These are phyloP conservation scores for Mrakia blollopis DNA, from an alignment of 768 basidiomycete species.

Conservation along the genomic window DNA sequence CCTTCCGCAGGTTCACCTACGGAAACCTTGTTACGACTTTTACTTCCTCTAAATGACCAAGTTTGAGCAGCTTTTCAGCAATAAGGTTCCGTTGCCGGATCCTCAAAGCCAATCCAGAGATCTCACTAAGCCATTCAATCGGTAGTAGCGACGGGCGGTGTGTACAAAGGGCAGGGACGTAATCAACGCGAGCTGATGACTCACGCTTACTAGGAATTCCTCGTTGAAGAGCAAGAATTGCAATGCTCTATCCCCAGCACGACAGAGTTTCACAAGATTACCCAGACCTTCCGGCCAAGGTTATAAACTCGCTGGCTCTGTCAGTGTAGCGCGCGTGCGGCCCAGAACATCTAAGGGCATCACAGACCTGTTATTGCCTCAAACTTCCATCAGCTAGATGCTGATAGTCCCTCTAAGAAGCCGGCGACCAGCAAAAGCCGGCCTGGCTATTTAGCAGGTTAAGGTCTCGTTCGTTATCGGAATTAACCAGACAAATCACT, in stretches of 20 bases:
- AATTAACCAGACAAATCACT: conserved; percentile 98
- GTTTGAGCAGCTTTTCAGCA: too few relatives aligned
- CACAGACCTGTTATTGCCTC: conserved; percentile 89
- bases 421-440: conserved; percentile 65
- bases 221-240: conserved; percentile 89
- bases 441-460: conserved; percentile 86
- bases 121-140: conserved; percentile 88
- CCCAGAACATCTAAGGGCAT: conserved; percentile 87
- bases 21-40: too few relatives aligned
- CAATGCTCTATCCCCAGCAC: conserved; percentile 84
- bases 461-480: conserved; percentile 91
- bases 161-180: conserved; percentile 88
- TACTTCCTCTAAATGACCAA: too few relatives aligned
- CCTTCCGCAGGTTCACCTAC: too few relatives aligned
- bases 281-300: conserved; percentile 71
- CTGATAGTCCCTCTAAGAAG: conserved; percentile 84
- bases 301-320: conserved; percentile 73
- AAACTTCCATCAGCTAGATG: conserved; percentile 77
- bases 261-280: conserved; percentile 75
- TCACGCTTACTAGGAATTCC: conserved; percentile 60
- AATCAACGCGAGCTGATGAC: conserved; percentile 85
- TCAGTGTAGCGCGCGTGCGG: conserved; percentile 77
- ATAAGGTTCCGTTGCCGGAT: conserved; percentile 53
- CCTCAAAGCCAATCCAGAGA: conserved; percentile 69
- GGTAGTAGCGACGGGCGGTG: conserved; percentile 86